Percentiles rank a stretch among this genome's conserved stretches.
Conservation (phyloP, 2,329 filamentous ascomycete genomes). For the Calonectria pteridis region DNA sequence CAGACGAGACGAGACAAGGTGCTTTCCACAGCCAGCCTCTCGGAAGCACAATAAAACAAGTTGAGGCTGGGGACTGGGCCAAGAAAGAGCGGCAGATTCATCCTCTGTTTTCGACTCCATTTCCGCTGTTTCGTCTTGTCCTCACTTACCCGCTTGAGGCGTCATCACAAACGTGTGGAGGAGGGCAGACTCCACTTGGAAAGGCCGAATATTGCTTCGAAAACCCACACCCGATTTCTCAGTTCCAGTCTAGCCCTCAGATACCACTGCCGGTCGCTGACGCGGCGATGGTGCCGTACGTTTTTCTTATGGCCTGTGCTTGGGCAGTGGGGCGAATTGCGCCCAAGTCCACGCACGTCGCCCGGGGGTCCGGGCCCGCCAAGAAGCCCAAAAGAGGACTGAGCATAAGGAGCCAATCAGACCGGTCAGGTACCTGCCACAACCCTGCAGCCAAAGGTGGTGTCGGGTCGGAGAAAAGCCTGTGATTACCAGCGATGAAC, state of each 20-base stretch:
- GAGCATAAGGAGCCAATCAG: constrained; percentile 34
- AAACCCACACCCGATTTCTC: neutral
- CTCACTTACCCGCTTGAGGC: constrained; percentile 6
- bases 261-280: constrained; percentile 19
- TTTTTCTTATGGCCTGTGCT: neutral
- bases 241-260: neutral
- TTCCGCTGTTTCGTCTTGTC: constrained; percentile 21
- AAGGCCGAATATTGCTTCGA: neutral
- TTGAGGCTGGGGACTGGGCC: neutral
- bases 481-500: constrained; percentile 6
- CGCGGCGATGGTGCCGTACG: constrained; percentile 16
- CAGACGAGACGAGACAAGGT: neutral
- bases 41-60: neutral
- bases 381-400: constrained; percentile 3
- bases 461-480: constrained; percentile 9
- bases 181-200: neutral
- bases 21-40: neutral
- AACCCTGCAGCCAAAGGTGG: constrained; percentile 20
- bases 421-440: constrained; percentile 39
- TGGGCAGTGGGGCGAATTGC: constrained; percentile 5
- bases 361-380: constrained; percentile 23
- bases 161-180: neutral
- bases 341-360: constrained; percentile 18
- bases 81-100: neutral
- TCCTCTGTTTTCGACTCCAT: neutral